Conservation (phyloP, 371 early-diverging fungal genomes). For the Sporodiniella umbellata region DNA sequence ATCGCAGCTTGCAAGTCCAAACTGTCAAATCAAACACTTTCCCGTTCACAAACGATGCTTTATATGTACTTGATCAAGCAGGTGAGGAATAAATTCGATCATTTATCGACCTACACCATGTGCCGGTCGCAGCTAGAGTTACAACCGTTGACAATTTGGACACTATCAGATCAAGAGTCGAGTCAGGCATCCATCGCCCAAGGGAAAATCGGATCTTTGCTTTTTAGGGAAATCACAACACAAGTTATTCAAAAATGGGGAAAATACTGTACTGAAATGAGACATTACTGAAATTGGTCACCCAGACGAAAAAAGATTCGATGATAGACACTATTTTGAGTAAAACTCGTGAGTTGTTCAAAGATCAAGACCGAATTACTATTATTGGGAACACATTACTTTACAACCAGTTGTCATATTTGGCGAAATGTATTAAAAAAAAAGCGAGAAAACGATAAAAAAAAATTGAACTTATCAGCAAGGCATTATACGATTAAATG, state of each 20-base stretch:
- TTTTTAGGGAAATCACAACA: constrained; percentile 7
- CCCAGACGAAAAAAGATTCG: constrained; percentile 3
- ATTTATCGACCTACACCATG: constrained; percentile 10
- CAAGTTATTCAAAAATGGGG: constrained; percentile 2
- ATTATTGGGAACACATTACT: constrained; percentile 5
- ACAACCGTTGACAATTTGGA: constrained; percentile 13
- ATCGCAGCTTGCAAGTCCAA: constrained; percentile 8
- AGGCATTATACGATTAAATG: constrained; percentile 5
- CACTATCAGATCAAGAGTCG: constrained; percentile 16
- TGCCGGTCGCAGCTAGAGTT: constrained; percentile 13
- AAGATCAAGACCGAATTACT: constrained; percentile 2
- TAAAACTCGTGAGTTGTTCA: constrained; percentile 1
- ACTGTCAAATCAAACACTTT: constrained; percentile 12
- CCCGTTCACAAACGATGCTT: constrained; percentile 6
- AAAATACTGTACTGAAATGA: not conserved
- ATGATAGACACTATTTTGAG: not conserved
- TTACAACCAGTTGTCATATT: constrained; percentile 2
- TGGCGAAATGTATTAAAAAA: constrained; percentile 3
- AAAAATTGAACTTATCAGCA: constrained; percentile 1
- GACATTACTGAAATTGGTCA: constrained; percentile 3
- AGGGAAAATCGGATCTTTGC: constrained; percentile 3
- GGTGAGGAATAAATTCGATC: constrained; percentile 7
- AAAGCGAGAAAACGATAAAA: constrained; percentile 3
- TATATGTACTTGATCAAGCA: not conserved
- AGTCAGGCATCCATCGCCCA: constrained; percentile 10